Conservation (phyloP, 768 basidiomycete genomes). For the Lyophyllum shimeji region DNA sequence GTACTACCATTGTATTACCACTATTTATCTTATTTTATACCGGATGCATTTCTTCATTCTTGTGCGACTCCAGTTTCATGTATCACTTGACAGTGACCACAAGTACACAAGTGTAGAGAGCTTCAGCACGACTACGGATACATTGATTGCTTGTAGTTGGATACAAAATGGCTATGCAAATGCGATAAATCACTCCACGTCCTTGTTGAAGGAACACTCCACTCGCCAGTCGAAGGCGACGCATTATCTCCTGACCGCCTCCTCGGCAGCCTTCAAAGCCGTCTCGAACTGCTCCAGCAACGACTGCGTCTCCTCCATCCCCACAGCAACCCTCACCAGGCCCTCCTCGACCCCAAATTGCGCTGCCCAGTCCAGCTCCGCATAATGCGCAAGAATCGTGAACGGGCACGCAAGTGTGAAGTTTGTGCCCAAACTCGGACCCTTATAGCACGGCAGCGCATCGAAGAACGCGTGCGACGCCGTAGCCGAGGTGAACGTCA, state of each 20-base stretch:
- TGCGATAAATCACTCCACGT: slow-evolving; percentile 18
- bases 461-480: slow-evolving; percentile 86
- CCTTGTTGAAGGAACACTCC: slow-evolving; percentile 31
- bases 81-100: background rate
- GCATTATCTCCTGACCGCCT: slow-evolving; percentile 12
- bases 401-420: slow-evolving; percentile 96
- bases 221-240: background rate
- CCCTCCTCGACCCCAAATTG: slow-evolving; percentile 81
- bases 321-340: slow-evolving; percentile 88
- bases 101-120: too few species aligned
- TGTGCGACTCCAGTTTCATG: background rate
- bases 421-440: slow-evolving; percentile 91
- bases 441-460: slow-evolving; percentile 78
- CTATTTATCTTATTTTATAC: slow-evolving; percentile 13
- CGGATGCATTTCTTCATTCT: background rate
- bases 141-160: slow-evolving; percentile 36
- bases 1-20: slow-evolving; percentile 18
- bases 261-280: slow-evolving; percentile 77
- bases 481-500: slow-evolving; percentile 71
- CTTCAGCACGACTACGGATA: slow-evolving; percentile 6
- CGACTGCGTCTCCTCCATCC: slow-evolving; percentile 69
- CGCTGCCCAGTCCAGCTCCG: slow-evolving; percentile 90
- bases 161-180: slow-evolving; percentile 31
- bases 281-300: slow-evolving; percentile 58
- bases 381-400: slow-evolving; percentile 87